A percentile compares a stretch with the other conserved stretches of the same genome.
Conservation (phyloP, 2,329 filamentous ascomycete species). For the Xylaria digitata region DNA sequence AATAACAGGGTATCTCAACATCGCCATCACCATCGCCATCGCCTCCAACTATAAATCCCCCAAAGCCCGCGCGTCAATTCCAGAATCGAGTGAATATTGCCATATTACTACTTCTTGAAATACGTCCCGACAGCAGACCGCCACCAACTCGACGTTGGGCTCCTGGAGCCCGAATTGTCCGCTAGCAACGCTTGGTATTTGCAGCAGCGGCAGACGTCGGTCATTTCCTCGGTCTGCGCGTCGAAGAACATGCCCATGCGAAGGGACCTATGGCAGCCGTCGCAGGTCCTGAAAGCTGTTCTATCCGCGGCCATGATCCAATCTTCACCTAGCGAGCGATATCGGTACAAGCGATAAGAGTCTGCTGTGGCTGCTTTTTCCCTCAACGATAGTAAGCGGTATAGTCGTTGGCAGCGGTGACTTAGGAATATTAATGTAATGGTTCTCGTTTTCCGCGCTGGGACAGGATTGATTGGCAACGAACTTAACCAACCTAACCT, state of each 20-base stretch:
- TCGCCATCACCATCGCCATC: too few species aligned
- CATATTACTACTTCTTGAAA: conserved; percentile 1
- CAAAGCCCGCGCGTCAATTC: not conserved
- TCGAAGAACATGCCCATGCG: conserved; percentile 32
- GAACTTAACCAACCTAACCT: too few species aligned
- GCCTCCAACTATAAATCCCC: not conserved
- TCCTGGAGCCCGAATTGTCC: conserved; percentile 1
- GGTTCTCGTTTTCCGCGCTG: not conserved
- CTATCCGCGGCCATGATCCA: conserved; percentile 9
- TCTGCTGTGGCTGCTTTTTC: not conserved
- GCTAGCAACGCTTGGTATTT: conserved; percentile 18
- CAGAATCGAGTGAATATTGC: not conserved
- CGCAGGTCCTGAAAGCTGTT: conserved; percentile 26
- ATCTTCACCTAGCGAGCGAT: not conserved
- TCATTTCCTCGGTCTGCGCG: conserved; percentile 12
- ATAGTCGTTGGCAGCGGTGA: not conserved
- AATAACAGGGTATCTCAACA: too few species aligned
- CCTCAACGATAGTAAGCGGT: not conserved
- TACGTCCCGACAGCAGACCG: conserved; percentile 7
- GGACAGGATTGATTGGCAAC: too few species aligned
- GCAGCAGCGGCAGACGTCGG: conserved; percentile 28
- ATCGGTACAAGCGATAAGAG: not conserved
- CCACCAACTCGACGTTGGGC: conserved; percentile 24
- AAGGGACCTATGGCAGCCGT: conserved; percentile 22
- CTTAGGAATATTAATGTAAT: too few species aligned